Base-by-base conservation (phyloP, 2,329 filamentous ascomycete species). In the Leptographium wingfieldii region DNA sequence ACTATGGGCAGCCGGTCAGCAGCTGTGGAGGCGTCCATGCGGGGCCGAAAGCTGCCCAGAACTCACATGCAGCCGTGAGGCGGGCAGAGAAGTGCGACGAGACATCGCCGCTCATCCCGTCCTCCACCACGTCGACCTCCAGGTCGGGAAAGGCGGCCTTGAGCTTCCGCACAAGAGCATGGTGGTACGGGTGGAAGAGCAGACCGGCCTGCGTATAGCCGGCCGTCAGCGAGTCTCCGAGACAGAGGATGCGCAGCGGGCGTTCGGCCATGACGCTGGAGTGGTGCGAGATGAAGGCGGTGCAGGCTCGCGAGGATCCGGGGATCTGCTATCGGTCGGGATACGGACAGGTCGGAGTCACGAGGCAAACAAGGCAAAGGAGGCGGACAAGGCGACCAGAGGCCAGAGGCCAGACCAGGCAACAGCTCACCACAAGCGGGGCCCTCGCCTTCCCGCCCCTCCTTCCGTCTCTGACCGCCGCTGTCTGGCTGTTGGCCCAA, bases 211-310 rank as follows among this genome's bases (percentile, higher is more conserved):
- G 58, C 35, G 74, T 72, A 68, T 73, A 84, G 51, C 84, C 84
- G 14, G 74, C 75, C 6, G 84, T 86, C 54, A 87, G 77, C 48
- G 81, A 85, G 74, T 85, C 77, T 69, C 83, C 83, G 69, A 86
- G 82, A 73, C 83, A 85, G 62, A 86, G 77, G 66, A 86, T 78
- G 66, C 77, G 74, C 33, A 83, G 73, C 35, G 72, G 69, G 16
- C 57, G 61, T n/a, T 27, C 48, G 53, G 27, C 60, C 68, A 59
- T 59, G 38, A 40, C 35, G 27, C 12, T 2, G 29, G 29, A 7
- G 29, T 31, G 5, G 29, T 31, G 29, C 29, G 29, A 31, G 29
- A 7, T 31, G 33, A 35, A 10, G 6, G 6, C 2, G 33, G 33
- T 35, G 33, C 33, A 35, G 33, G 33, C 33, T 35, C 6, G 7